These are phyloP conservation scores for Artemisia annua DNA, from an alignment of 129 eudicot species.

Conservation along the genomic window DNA sequence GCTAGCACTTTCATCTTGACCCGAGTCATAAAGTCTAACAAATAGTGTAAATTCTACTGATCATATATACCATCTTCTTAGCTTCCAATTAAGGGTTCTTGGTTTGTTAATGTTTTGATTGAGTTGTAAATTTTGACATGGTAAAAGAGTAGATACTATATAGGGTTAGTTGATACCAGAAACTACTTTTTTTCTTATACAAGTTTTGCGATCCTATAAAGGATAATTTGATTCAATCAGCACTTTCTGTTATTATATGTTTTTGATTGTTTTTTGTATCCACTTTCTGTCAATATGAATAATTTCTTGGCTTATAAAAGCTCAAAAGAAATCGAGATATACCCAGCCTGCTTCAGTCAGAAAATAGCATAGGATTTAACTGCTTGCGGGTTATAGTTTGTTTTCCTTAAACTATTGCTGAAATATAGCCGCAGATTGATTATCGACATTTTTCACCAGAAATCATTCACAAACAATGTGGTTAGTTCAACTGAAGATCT, in stretches of 20 bases:
- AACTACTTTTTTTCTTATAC: conserved; percentile 13
- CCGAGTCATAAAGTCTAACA: conserved; percentile 37
- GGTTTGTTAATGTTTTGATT: conserved; percentile 2
- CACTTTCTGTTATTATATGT: not conserved
- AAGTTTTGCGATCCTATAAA: conserved; percentile 8
- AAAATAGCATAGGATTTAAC: too few relatives aligned
- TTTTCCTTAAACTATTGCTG: too few relatives aligned
- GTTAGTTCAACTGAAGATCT: too few relatives aligned
- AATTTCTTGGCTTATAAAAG: too few relatives aligned
- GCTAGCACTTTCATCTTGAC: conserved; percentile 68
- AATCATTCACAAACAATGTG: too few relatives aligned
- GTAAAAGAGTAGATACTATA: not conserved
- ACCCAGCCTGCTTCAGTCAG: too few relatives aligned
- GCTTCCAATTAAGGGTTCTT: conserved; percentile 14
- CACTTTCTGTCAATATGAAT: too few relatives aligned
- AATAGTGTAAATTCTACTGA: conserved; percentile 46
- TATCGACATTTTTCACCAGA: too few relatives aligned
- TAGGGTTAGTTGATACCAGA: conserved; percentile 15
- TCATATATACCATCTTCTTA: conserved; percentile 25
- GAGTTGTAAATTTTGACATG: conserved; percentile 28
- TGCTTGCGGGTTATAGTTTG: too few relatives aligned
- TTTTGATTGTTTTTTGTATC: not conserved
- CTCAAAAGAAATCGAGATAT: too few relatives aligned
- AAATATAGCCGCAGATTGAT: too few relatives aligned
- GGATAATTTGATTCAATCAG: not conserved